Percentiles rank a stretch among this genome's conserved stretches.
Evolutionary conservation across 768 basidiomycete genomes (phyloP).

Genomic region (Tulasnella sp.): DNA sequence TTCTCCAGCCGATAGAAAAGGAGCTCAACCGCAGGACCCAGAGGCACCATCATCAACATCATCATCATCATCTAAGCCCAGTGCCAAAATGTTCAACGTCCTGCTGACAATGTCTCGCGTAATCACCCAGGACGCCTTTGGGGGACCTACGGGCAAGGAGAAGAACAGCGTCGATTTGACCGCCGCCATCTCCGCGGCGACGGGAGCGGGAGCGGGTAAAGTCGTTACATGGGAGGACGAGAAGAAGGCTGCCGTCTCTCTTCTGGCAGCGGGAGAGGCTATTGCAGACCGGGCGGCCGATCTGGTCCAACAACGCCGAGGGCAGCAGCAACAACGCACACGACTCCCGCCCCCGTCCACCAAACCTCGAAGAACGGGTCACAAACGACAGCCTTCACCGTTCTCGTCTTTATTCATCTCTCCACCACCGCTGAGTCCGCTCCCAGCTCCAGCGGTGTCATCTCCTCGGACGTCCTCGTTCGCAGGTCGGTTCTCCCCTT

Average conservation of each 20-base stretch:
- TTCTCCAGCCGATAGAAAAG: background rate
- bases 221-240: constrained; percentile 11
- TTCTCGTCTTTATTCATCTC: constrained; percentile 31
- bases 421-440: constrained; percentile 23
- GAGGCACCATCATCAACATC: background rate
- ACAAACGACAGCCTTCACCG: constrained; percentile 23
- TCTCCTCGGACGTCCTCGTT: constrained; percentile 47
- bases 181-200: background rate
- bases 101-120: constrained; percentile 29
- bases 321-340: constrained; percentile 8
- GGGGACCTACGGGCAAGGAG: background rate
- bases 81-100: constrained; percentile 30
- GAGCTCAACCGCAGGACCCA: background rate
- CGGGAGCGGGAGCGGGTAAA: background rate
- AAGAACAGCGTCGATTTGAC: background rate
- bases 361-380: background rate
- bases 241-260: background rate
- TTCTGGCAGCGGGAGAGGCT: background rate
- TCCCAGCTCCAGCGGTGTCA: constrained; percentile 57
- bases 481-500: constrained; percentile 53
- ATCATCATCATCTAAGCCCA: background rate
- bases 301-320: constrained; percentile 32
- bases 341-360: constrained; percentile 12
- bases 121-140: background rate
- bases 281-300: constrained; percentile 31